Evolutionary conservation across 768 basidiomycete species (phyloP).

Genomic region (Vararia minispora): DNA sequence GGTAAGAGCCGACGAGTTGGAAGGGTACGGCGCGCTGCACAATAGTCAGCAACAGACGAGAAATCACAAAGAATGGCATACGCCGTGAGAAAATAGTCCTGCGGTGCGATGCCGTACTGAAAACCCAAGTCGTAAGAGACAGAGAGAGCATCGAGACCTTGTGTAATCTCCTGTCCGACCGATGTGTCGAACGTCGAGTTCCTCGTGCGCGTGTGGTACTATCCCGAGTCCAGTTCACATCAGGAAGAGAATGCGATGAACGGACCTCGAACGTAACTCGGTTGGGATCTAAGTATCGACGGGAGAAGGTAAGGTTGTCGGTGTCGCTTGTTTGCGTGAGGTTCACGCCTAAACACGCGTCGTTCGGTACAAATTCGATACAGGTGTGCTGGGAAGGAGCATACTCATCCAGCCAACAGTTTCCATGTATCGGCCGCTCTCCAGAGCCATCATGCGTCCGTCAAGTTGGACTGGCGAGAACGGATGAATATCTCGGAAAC

Average conservation of each 20-base stretch:
- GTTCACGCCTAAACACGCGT: slow-evolving; percentile 29
- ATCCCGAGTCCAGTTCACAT: slow-evolving; percentile 3
- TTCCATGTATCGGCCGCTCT: slow-evolving; percentile 85
- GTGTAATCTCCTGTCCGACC: slow-evolving; percentile 39
- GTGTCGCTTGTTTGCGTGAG: slow-evolving; percentile 26
- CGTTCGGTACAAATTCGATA: too few relatives aligned
- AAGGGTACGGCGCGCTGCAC: slow-evolving; percentile 47
- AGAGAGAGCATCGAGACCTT: slow-evolving; percentile 40
- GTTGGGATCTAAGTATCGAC: slow-evolving; percentile 72
- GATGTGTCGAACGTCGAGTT: slow-evolving; percentile 49
- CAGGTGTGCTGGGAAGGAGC: slow-evolving; percentile 10
- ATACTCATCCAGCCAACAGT: slow-evolving; percentile 74
- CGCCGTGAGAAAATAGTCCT: slow-evolving; percentile 57
- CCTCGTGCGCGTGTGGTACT: slow-evolving; percentile 53
- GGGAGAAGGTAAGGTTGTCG: slow-evolving; percentile 45
- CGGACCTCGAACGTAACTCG: slow-evolving; percentile 60
- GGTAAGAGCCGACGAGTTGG: slow-evolving; percentile 45
- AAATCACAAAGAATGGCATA: slow-evolving; percentile 17
- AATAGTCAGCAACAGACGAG: slow-evolving; percentile 8
- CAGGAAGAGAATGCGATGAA: too few relatives aligned
- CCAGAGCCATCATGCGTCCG: slow-evolving; percentile 60
- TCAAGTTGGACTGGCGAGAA: slow-evolving; percentile 46
- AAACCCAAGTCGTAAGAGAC: slow-evolving; percentile 48
- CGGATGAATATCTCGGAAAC: not conserved
- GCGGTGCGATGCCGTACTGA: slow-evolving; percentile 60